Conservation (phyloP, 805 yeast genomes). For the Cyberlindnera sargentensis region DNA sequence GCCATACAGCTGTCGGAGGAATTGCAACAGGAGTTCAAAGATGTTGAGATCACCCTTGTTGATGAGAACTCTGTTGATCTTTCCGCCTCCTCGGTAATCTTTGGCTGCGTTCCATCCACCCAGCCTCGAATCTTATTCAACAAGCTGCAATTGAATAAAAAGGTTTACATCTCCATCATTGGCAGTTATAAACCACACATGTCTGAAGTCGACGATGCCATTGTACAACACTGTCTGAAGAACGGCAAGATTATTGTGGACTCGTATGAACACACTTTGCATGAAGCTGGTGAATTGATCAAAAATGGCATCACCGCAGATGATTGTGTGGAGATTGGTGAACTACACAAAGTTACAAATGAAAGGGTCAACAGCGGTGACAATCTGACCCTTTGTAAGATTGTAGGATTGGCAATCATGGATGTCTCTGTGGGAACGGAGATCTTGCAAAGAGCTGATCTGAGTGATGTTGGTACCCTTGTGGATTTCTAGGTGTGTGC, state of each 20-base stretch:
- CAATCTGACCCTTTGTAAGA: conserved; percentile 40
- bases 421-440: conserved; percentile 47
- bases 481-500: conserved; percentile 10
- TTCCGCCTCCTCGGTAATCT: conserved; percentile 39
- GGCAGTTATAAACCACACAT: conserved; percentile 65
- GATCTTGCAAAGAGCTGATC: conserved; percentile 27
- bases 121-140: conserved; percentile 35
- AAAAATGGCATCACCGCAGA: conserved; percentile 32
- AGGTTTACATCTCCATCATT: conserved; percentile 46
- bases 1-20: conserved; percentile 15
- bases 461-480: conserved; percentile 24
- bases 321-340: conserved; percentile 42
- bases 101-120: conserved; percentile 56
- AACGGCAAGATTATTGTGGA: conserved; percentile 49
- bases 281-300: conserved; percentile 62
- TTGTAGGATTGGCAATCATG: conserved; percentile 62
- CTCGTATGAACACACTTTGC: conserved; percentile 45
- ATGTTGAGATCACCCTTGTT: conserved; percentile 20
- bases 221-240: conserved; percentile 29
- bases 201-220: conserved; percentile 49
- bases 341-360: conserved; percentile 22
- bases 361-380: conserved; percentile 10
- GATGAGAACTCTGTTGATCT: conserved; percentile 23
- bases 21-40: conserved; percentile 26
- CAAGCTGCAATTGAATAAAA: conserved; percentile 23